Evolutionary conservation across 257 asterid species (phyloP), one percentile per base, ranked within the genome.

Genomic region (Penstemon eatonii): DNA sequence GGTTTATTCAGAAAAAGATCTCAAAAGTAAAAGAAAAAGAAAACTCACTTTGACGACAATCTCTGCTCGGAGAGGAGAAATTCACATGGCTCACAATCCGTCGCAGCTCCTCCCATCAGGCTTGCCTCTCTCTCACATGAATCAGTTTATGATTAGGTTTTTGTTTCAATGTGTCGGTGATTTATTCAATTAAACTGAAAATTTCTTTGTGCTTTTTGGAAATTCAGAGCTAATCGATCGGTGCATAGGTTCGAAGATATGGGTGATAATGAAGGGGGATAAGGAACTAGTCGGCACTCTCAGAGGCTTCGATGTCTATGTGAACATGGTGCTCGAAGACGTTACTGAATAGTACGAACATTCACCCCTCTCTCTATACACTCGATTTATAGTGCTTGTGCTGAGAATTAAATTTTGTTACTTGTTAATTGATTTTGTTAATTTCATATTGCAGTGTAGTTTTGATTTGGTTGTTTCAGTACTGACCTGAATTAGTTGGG

Each of bases 81-180:
- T 56, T 57, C 52, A 52, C 67, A 72, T 73, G 78, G 65, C 80
- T 47, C 75, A 58, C 72, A 79, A 79, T 70, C 80, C 83, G 2
- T 79, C 83, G 49, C 80, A 79, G 77, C 80, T 79, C 9, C 83
- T 79, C 10, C 83, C 83, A 51, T 79, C 83, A 60, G 83, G 83
- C 18, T 40, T 2, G 37, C 25, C 13, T 33, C 43, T 7, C 43
- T 37, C 55, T 19, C 4, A 7, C 7, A 10, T 39, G 41, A n/a
- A 7, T 53, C 4, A 4, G 33, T 25, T 25, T 25, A 25, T 25
- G 33, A 25, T 25, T 25, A 25, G 33, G 2, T 25, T 25, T 25
- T 25, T 25, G 33, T 25, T 25, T 25, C 33, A 25, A 25, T 2
- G 33, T 25, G 33, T 25, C 33, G 33, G 33, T 4, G 8, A 41